Conservation (phyloP, 371 early-diverging fungal genomes). For the Nematocida major region DNA sequence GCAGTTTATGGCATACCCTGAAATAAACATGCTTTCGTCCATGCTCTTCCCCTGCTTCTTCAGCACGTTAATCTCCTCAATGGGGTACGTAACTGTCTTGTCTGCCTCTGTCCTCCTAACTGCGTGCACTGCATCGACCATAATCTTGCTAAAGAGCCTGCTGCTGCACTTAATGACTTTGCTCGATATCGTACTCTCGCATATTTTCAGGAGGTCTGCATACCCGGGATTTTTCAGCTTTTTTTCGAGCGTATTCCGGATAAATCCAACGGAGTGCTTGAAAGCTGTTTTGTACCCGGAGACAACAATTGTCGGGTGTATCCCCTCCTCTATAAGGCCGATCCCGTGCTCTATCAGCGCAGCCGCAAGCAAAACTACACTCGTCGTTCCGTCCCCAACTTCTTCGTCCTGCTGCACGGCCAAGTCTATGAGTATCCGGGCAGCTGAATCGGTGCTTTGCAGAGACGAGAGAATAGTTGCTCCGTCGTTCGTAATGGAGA, state of each 20-base stretch:
- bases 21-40: conserved; percentile 77
- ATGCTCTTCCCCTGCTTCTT: conserved; percentile 95
- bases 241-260: conserved; percentile 80
- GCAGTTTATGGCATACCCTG: conserved; percentile 92
- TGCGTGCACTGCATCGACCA: conserved; percentile 82
- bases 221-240: conserved; percentile 67
- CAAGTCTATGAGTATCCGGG: conserved; percentile 86
- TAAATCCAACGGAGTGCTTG: conserved; percentile 93
- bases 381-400: conserved; percentile 99
- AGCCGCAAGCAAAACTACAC: conserved; percentile 96
- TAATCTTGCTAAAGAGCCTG: conserved; percentile 87
- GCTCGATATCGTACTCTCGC: conserved; percentile 92
- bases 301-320: conserved; percentile 95
- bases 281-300: conserved; percentile 90
- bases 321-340: conserved; percentile 87
- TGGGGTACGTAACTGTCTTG: conserved; percentile 83
- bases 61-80: conserved; percentile 90
- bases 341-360: conserved; percentile 89
- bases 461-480: conserved; percentile 92
- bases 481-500: conserved; percentile 98
- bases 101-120: conserved; percentile 77
- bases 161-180: conserved; percentile 86
- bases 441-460: conserved; percentile 94
- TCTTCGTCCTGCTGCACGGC: conserved; percentile 98
- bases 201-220: conserved; percentile 82